Percentiles rank a stretch among this genome's conserved stretches.
Evolutionary conservation across 805 yeast species (phyloP).

Genomic region (Metschnikowia koreensis): DNA sequence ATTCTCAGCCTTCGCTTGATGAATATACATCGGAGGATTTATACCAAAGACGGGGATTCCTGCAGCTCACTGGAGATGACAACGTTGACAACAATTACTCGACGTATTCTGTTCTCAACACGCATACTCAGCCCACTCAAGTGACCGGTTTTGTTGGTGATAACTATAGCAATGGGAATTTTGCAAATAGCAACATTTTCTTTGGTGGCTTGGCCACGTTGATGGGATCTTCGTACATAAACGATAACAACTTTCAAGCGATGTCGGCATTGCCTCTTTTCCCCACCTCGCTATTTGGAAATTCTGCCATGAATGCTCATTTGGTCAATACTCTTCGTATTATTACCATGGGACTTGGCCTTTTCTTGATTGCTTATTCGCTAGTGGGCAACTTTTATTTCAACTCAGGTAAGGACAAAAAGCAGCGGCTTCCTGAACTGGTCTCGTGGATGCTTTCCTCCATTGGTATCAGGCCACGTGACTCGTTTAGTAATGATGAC

Average conservation of each 20-base stretch:
- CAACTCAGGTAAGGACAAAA: background rate
- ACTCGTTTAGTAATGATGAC: constrained; percentile 1
- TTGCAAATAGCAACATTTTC: constrained; percentile 38
- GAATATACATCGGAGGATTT: background rate
- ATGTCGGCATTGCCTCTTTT: constrained; percentile 46
- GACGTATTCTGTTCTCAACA: background rate
- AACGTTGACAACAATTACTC: background rate
- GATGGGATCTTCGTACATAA: constrained; percentile 59
- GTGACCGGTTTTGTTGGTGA: background rate
- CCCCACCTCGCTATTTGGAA: constrained; percentile 3
- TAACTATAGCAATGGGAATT: background rate
- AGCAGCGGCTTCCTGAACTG: background rate
- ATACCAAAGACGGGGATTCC: constrained; percentile 2
- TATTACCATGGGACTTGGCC: background rate
- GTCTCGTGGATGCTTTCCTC: background rate
- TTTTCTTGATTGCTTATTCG: constrained; percentile 1
- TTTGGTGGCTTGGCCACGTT: constrained; percentile 66
- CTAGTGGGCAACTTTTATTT: background rate
- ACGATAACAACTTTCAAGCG: constrained; percentile 48
- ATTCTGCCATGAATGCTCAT: background rate
- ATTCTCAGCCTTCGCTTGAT: background rate
- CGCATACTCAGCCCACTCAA: background rate
- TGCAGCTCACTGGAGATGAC: background rate
- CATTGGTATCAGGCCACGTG: constrained; percentile 4
- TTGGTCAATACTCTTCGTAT: background rate